phyloP scores from a whole-genome alignment of 179 eudicot species.

The Corrigiola litoralis region DNA sequence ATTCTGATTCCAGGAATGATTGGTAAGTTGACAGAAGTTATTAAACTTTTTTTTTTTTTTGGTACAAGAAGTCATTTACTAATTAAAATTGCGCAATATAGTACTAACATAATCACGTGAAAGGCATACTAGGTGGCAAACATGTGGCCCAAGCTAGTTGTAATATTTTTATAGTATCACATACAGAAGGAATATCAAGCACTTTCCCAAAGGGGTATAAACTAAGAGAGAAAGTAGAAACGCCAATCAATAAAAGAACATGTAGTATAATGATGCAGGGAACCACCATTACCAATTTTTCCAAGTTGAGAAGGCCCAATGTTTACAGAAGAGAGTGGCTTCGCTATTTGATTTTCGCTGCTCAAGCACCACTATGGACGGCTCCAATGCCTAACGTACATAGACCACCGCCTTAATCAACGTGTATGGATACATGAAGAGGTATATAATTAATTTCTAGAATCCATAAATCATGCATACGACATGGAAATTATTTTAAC shows the following conservation, averaged over 20 bases:
- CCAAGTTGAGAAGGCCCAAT: conserved; percentile 14
- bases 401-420: conserved; percentile 18
- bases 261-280: conserved; percentile 10
- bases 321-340: not conserved
- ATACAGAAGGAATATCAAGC: not conserved
- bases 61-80: no score
- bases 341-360: not conserved
- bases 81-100: conserved; percentile 1
- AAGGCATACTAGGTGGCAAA: conserved; percentile 33
- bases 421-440: no score
- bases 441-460: conserved; percentile 5
- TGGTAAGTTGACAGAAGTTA: conserved; percentile 15
- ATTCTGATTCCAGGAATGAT: conserved; percentile 22
- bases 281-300: conserved; percentile 3
- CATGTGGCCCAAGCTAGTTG: conserved; percentile 34
- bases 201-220: conserved; percentile 46
- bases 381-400: conserved; percentile 10
- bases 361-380: conserved; percentile 19
- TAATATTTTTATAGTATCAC: not conserved
- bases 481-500: no score
- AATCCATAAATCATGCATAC: no score
- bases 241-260: conserved; percentile 16
- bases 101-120: conserved; percentile 29
- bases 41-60: no score
- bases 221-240: conserved; percentile 16